Evolutionary conservation across 2,329 filamentous ascomycete species (phyloP), one percentile per base, ranked within the genome.

Genomic region (Hypoxylon sp.): DNA sequence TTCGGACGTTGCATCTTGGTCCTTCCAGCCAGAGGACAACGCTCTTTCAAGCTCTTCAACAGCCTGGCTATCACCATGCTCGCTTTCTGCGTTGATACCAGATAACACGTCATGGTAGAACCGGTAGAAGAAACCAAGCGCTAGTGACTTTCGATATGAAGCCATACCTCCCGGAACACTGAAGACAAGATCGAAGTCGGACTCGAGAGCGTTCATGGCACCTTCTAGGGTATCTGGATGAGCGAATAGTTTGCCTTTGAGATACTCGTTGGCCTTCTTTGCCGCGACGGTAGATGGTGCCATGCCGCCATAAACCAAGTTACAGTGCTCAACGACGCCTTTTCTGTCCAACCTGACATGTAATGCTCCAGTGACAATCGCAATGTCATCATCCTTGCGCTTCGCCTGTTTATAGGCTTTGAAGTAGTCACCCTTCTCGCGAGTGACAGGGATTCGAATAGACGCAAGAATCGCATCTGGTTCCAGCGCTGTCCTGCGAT

Each of bases 161-260:
- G 96, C 95, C 96, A 99, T 99, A 37, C 96, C 96, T 70, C 96
- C 96, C 0, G 95, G 96, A 0, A 99, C 96, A 56, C 94, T 90
- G 73, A 97, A 98, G 3, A 88, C 85, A 29, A 99, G 84, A 76
- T 96, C 88, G 74, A 99, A 99, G 75, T 98, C 96, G 54, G 87
- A 84, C 68, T 93, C 94, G n/a, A 99, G 82, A 0, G 93, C 91
- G 71, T 88, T 91, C 93, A 98, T 97, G 5, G 90, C 88, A 1
- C 92, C 94, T 78, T 99, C 95, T 0, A 98, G 84, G 0, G 94
- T 97, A 60, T 91, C 87, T 1, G 93, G 87, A 69, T 96, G 90
- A 0, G 92, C 90, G 71, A 96, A 91, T 52, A 86, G 90, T 80
- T 92, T 95, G 51, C 94, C 95, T 2, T 89, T 74, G 1, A 98